Percentiles rank a stretch among this genome's conserved stretches.
Evolutionary conservation across 1,284 basidiomycete genomes (phyloP).

Genomic region (Rhodofomes roseus): DNA sequence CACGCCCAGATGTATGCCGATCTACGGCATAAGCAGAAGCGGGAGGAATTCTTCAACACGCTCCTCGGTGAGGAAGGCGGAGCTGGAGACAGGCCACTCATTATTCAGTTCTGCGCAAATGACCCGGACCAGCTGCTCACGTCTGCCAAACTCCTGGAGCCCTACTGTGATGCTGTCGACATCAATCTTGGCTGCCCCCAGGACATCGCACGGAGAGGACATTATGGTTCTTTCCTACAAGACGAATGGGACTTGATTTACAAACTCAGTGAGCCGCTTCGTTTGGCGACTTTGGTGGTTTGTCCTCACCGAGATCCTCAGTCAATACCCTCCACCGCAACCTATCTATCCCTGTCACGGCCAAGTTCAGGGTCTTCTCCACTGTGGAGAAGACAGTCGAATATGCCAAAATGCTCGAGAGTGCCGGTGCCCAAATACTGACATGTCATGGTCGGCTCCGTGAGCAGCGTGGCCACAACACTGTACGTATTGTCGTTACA

Average conservation of each 20-base stretch:
- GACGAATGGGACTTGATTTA: slow-evolving; percentile 92
- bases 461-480: slow-evolving; percentile 86
- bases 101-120: slow-evolving; percentile 95
- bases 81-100: slow-evolving; percentile 74
- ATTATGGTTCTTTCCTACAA: slow-evolving; percentile 90
- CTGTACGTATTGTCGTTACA: slow-evolving; percentile 36
- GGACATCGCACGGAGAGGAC: slow-evolving; percentile 86
- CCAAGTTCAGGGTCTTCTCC: slow-evolving; percentile 93
- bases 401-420: slow-evolving; percentile 94
- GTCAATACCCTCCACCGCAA: slow-evolving; percentile 85
- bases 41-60: slow-evolving; percentile 69
- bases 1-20: slow-evolving; percentile 57
- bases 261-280: slow-evolving; percentile 60
- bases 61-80: slow-evolving; percentile 66
- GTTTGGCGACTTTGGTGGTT: background rate
- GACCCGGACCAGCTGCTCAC: slow-evolving; percentile 76
- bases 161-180: slow-evolving; percentile 87
- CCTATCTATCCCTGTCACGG: slow-evolving; percentile 87
- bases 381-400: slow-evolving; percentile 84
- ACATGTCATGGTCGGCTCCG: slow-evolving; percentile 91
- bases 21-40: slow-evolving; percentile 45
- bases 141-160: slow-evolving; percentile 73
- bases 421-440: slow-evolving; percentile 92
- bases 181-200: slow-evolving; percentile 97
- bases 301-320: slow-evolving; percentile 27